Evolutionary conservation across 768 basidiomycete species (phyloP), one percentile per base, ranked within the genome.

Genomic region (Boletellus ananas): DNA sequence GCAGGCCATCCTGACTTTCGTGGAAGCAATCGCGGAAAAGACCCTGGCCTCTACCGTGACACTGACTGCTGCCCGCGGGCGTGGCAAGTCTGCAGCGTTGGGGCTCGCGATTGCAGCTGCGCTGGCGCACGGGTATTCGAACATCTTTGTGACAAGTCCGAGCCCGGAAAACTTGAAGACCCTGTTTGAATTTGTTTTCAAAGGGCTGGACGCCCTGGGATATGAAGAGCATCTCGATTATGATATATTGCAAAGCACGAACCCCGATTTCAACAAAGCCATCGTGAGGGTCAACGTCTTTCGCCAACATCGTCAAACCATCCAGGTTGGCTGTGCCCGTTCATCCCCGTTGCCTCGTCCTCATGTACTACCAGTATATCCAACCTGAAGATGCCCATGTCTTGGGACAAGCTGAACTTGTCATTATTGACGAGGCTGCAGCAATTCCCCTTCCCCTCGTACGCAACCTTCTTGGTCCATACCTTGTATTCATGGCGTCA

Each of bases 221-320:
- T 99, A 94, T 63, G 94, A 98, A 69, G 96, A 98, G 65, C 95
- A 97, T 70, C 76, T 96, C 43, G 95, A 98, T 61, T 99, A 98
- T 57, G 96, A 98, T 61, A 92, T 98, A 53, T 82, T 87, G 33
- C 92, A 95, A 68, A 93, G 90, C 54, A 92, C 89, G n/a, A 91
- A 91, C 65, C 85, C 92, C 0, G 94, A 96, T 47, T 90, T 93
- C 61, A 90, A 89, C 63, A 94, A 93, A 61, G 93, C 94, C 1
- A 92, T 98, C 59, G 95, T 99, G 0, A 76, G 95, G 38, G 94
- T 98, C 27, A 95, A 98, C 64, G 74, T 98, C 34, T 97, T 94
- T 75, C 81, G 86, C 54, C 82, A 87, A 38, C 94, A 96, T 70
- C 78, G 95, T 43, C 95, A 99, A 71, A 98, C 94, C 14, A 92